phyloP scores from a whole-genome alignment of 2,329 filamentous ascomycete species.

The Fusarium sp. region DNA sequence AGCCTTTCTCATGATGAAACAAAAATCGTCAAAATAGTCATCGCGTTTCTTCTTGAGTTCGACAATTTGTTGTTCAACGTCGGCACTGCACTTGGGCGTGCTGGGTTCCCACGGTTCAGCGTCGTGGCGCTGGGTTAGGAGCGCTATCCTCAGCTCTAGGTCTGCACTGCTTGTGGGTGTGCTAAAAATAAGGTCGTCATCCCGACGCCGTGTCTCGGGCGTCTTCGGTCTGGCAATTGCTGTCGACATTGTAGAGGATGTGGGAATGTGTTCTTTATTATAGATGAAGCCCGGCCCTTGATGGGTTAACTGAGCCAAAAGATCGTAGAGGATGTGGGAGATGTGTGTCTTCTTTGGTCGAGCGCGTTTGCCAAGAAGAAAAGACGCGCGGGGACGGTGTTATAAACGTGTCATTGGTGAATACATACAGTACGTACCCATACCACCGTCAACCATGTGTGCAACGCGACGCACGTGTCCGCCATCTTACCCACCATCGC shows the following conservation, averaged over 20 bases:
- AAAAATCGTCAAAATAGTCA: background rate
- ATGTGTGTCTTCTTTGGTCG: background rate
- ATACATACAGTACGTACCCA: too few species aligned
- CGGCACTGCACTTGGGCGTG: background rate
- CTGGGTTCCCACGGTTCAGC: background rate
- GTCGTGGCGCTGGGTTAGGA: background rate
- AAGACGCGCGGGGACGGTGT: background rate
- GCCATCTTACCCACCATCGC: too few species aligned
- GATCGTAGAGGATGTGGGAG: background rate
- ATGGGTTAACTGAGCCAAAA: too few species aligned
- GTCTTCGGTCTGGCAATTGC: background rate
- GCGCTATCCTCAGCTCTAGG: background rate
- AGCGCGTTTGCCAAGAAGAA: background rate
- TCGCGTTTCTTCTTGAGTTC: background rate
- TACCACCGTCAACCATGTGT: background rate
- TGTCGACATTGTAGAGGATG: background rate
- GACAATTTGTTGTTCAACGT: background rate
- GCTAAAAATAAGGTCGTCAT: background rate
- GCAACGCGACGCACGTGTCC: too few species aligned
- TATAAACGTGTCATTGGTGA: background rate
- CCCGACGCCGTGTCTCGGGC: background rate
- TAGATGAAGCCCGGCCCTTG: too few species aligned
- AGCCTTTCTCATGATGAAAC: background rate
- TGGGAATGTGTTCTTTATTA: too few species aligned
- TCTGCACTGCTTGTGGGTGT: background rate